Evolutionary conservation across 768 basidiomycete species (phyloP), one percentile per base, ranked within the genome.

Genomic region (Amanita phalloides): DNA sequence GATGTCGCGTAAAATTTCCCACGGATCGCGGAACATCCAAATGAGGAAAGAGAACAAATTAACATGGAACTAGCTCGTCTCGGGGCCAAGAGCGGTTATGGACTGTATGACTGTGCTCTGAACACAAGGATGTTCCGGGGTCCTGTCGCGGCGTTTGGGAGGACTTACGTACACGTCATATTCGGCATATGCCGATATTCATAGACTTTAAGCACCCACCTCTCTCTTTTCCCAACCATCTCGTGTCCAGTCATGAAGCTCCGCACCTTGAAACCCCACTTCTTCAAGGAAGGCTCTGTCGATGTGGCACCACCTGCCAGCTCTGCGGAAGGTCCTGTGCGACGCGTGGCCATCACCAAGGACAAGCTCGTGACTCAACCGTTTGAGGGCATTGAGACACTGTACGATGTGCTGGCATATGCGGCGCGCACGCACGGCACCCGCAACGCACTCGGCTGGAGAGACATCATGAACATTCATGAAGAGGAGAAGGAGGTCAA

Each of bases 401-500:
- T 92, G 0, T 78, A 80, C 57, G 93, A 98, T 67, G 66, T 97
- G 51, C 64, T 96, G 43, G 64, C 73, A 3, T 86, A 91, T 58
- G 77, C 82, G 9, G 84, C 84, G 0, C 78, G 84, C 14, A 84
- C 79, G 0, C 84, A 91, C 58, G 86, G 87, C 3, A 71, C 72
- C 2, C 81, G 85, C 58, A 74, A 86, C 4, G 90, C 88, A 0
- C 64, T 90, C 6, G 95, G 93, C 0, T 86, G 81, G 74, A 73
- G 96, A 32, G 87, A 90, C 51, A 59, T 93, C 30, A 61, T 89
- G 49, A 62, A 71, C 5, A 70, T 82, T 21, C 72, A 90, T 62
- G 82, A 90, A 60, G 95, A 97, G 68, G 84, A 83, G 64, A 97
- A 96, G 71, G 82, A 91, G 60, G 79, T 97, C 32, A 85, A 77